These are phyloP conservation scores for Verbena officinalis DNA, from an alignment of 257 asterid species.

Conservation along the genomic window DNA sequence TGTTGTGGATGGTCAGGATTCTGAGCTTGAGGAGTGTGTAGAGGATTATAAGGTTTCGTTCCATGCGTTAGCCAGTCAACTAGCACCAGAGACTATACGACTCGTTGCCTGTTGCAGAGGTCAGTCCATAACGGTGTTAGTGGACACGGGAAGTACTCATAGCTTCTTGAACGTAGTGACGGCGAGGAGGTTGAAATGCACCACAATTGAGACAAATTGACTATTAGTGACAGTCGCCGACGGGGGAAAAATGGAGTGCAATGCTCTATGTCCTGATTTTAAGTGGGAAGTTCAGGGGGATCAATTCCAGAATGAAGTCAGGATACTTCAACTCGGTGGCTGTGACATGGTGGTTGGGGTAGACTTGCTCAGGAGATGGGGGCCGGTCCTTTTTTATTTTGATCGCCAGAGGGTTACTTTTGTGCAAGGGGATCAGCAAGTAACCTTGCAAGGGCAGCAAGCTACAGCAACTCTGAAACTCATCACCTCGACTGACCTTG, in stretches of 20 bases:
- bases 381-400: not conserved
- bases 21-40: not conserved
- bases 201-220: not conserved
- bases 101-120: not conserved
- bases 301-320: not conserved
- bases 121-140: not conserved
- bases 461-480: no score
- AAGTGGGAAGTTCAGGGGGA: not conserved
- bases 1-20: no score
- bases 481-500: no score
- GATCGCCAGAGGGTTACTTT: not conserved
- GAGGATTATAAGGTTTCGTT: not conserved
- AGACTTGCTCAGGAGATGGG: not conserved
- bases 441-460: not conserved
- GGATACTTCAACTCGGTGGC: not conserved
- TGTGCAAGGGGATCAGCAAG: not conserved
- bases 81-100: not conserved
- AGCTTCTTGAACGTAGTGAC: not conserved
- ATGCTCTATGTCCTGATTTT: not conserved
- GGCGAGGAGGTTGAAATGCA: not conserved
- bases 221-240: not conserved
- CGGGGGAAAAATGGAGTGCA: not conserved
- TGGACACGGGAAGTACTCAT: not conserved
- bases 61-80: not conserved
- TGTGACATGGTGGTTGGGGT: constrained; percentile 2